Conservation (phyloP, 2,329 filamentous ascomycete species). For the Pseudogymnoascus sp. region DNA sequence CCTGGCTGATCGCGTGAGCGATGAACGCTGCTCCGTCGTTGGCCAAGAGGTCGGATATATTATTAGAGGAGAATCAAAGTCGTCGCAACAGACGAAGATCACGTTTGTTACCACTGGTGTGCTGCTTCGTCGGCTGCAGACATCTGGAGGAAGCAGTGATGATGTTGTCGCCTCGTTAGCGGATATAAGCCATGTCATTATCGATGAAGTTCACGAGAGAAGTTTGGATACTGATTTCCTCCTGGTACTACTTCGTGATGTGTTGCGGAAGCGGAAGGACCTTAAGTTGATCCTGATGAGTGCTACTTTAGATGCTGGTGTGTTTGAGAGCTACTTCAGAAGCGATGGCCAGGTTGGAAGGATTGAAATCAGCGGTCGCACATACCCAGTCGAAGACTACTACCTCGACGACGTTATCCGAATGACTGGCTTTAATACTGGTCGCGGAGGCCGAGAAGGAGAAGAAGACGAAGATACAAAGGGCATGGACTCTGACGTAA, state of each 20-base stretch:
- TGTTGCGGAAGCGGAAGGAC: slow-evolving; percentile 65
- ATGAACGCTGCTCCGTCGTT: slow-evolving; percentile 74
- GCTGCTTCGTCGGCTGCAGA: slow-evolving; percentile 81
- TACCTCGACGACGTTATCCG: slow-evolving; percentile 84
- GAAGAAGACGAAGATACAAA: slow-evolving; percentile 38
- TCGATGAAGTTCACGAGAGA: slow-evolving; percentile 94
- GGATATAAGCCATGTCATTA: slow-evolving; percentile 88
- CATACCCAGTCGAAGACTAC: slow-evolving; percentile 81
- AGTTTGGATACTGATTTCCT: slow-evolving; percentile 94
- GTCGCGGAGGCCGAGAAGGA: slow-evolving; percentile 35
- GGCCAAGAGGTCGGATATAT: slow-evolving; percentile 87
- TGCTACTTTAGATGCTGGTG: slow-evolving; percentile 81
- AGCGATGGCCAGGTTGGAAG: slow-evolving; percentile 63
- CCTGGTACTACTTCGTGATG: slow-evolving; percentile 77
- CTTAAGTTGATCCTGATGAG: slow-evolving; percentile 94
- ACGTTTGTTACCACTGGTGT: slow-evolving; percentile 97
- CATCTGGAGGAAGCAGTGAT: slow-evolving; percentile 70
- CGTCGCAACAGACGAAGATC: slow-evolving; percentile 69
- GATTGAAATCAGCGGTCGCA: slow-evolving; percentile 82
- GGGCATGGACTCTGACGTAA: slow-evolving; percentile 50
- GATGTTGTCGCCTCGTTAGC: slow-evolving; percentile 76
- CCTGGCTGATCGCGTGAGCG: slow-evolving; percentile 86
- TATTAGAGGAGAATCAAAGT: slow-evolving; percentile 83
- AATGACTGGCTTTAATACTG: slow-evolving; percentile 63
- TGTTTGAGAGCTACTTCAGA: slow-evolving; percentile 80